phyloP scores from a whole-genome alignment of 345 rosid species.

The Murraya koenigii region DNA sequence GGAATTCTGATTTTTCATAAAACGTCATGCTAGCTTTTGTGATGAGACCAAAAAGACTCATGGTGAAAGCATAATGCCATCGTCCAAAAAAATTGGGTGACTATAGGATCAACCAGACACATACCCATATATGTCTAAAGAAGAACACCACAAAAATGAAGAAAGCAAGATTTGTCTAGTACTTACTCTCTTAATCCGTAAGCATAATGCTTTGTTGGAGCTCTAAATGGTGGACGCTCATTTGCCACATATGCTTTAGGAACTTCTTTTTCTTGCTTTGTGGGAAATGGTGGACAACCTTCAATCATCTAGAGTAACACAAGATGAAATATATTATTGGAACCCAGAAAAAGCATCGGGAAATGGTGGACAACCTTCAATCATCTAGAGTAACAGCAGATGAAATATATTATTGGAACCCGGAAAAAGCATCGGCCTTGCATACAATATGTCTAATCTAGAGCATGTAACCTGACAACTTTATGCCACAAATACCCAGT shows the following conservation, averaged over 20 bases:
- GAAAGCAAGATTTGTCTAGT: neutral
- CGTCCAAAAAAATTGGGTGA: neutral
- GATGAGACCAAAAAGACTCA: neutral
- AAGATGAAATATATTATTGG: neutral
- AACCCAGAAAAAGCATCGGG: too few relatives aligned
- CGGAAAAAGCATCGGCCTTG: neutral
- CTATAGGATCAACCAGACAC: neutral
- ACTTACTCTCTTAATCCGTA: constrained; percentile 65
- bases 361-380: constrained; percentile 81
- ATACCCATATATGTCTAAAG: neutral
- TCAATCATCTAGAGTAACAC: constrained; percentile 63
- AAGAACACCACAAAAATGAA: neutral
- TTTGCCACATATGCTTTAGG: constrained; percentile 62
- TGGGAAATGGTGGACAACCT: constrained; percentile 66
- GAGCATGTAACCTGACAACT: neutral
- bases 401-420: neutral
- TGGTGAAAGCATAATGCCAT: neutral
- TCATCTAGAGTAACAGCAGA: constrained; percentile 47
- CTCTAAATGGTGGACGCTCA: constrained; percentile 79
- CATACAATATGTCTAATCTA: neutral
- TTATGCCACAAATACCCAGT: neutral
- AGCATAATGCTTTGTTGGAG: constrained; percentile 52
- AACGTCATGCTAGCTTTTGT: neutral
- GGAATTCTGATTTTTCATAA: neutral
- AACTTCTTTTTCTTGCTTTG: constrained; percentile 61